Percentiles rank a stretch among this genome's conserved stretches.
phyloP scores from a whole-genome alignment of 1,139 yeast genomes.

The Arxiozyma slooffiae region DNA sequence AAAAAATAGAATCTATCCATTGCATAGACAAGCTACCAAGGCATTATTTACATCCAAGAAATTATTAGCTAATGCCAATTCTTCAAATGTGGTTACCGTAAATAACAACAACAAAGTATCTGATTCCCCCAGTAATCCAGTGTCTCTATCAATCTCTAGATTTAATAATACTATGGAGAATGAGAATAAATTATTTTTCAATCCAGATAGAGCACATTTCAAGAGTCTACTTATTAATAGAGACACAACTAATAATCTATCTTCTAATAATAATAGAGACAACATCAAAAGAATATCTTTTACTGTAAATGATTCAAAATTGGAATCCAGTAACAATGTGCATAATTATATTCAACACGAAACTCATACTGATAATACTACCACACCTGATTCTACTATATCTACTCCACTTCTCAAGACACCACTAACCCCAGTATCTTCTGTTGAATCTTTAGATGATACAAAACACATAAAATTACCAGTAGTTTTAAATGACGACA shows the following conservation, averaged over 20 bases:
- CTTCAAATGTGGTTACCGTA: neutral
- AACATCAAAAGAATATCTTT: constrained; percentile 5
- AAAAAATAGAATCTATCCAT: constrained; percentile 48
- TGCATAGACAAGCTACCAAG: constrained; percentile 45
- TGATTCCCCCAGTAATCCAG: neutral
- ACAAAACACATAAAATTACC: neutral
- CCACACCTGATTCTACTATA: constrained; percentile 5
- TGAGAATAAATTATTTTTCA: constrained; percentile 11
- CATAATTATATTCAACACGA: neutral
- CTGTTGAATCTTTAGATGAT: neutral
- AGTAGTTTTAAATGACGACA: constrained; percentile 31
- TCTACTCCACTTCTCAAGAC: neutral
- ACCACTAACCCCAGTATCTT: constrained; percentile 6
- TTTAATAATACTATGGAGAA: neutral
- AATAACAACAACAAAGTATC: neutral
- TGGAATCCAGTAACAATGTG: neutral
- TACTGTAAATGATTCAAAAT: neutral
- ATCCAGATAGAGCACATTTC: constrained; percentile 22
- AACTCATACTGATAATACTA: neutral
- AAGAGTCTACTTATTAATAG: constrained; percentile 13
- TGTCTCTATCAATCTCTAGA: neutral
- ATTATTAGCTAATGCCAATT: neutral
- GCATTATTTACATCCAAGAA: constrained; percentile 28
- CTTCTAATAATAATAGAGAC: neutral
- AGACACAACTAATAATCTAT: neutral